A percentile compares a stretch with the other conserved stretches of the same genome.
phyloP scores from a whole-genome alignment of 2,329 filamentous ascomycete species.

The Zymoseptoria pseudotritici region DNA sequence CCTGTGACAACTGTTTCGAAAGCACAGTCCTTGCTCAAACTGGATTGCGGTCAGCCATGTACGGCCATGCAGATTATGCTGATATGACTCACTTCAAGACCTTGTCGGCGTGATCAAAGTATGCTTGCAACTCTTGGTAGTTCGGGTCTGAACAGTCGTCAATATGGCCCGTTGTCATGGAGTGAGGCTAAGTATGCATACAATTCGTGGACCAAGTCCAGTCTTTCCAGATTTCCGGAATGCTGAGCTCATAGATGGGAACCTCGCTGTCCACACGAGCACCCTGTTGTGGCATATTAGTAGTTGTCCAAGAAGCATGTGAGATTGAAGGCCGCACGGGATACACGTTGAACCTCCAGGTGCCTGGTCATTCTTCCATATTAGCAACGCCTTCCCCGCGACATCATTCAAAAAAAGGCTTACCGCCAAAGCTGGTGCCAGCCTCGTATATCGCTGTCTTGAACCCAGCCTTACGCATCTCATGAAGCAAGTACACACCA shows the following conservation, averaged over 20 bases:
- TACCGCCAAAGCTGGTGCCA: constrained; percentile 30
- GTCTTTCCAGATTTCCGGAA: constrained; percentile 40
- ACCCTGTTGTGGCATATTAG: constrained; percentile 26
- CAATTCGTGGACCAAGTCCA: constrained; percentile 45
- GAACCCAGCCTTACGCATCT: constrained; percentile 27
- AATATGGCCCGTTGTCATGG: not conserved
- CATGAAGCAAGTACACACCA: constrained; percentile 36
- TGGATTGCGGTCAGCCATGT: constrained; percentile 20
- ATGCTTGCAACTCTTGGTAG: constrained; percentile 42
- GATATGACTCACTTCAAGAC: constrained; percentile 32
- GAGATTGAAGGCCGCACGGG: constrained; percentile 28
- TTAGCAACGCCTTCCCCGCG: constrained; percentile 18
- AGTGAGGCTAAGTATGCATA: not conserved
- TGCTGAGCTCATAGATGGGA: constrained; percentile 42
- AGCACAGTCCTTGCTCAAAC: constrained; percentile 42
- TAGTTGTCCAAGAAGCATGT: constrained; percentile 4
- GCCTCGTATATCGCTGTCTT: constrained; percentile 31
- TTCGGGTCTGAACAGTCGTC: constrained; percentile 15
- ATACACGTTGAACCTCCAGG: constrained; percentile 41
- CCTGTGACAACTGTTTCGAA: constrained; percentile 48
- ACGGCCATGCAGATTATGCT: not conserved
- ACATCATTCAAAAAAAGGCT: constrained; percentile 22
- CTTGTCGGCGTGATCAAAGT: constrained; percentile 55
- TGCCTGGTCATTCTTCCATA: constrained; percentile 45
- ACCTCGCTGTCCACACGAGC: constrained; percentile 42